phyloP scores from a whole-genome alignment of 805 yeast species.

The Cyberlindnera sargentensis region DNA sequence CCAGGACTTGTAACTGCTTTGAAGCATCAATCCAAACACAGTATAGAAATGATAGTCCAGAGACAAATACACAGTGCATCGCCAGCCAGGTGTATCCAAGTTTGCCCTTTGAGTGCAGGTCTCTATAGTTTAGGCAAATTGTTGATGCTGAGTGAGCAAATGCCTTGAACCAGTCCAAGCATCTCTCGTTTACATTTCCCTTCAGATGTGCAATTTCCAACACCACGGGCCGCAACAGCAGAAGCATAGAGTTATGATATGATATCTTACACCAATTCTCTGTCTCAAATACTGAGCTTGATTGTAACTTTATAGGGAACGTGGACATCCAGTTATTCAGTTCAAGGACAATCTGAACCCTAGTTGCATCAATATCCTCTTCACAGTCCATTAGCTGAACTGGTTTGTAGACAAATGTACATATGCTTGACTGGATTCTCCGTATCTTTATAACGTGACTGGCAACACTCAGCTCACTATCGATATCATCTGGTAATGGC shows the following conservation, averaged over 20 bases:
- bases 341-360: conserved; percentile 26
- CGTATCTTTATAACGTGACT: conserved; percentile 27
- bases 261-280: conserved; percentile 28
- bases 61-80: conserved; percentile 26
- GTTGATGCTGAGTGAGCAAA: conserved; percentile 27
- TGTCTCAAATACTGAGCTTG: conserved; percentile 26
- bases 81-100: conserved; percentile 26
- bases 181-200: conserved; percentile 12
- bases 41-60: conserved; percentile 27
- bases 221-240: conserved; percentile 26
- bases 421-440: conserved; percentile 28
- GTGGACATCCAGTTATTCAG: conserved; percentile 27
- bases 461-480: conserved; percentile 14
- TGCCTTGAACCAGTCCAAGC: conserved; percentile 27
- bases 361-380: conserved; percentile 23
- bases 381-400: conserved; percentile 5
- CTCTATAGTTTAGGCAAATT: conserved; percentile 24
- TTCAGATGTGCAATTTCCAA: conserved; percentile 16
- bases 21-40: conserved; percentile 28
- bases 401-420: conserved; percentile 28
- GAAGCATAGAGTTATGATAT: conserved; percentile 28
- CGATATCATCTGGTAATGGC: conserved; percentile 16
- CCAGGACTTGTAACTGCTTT: conserved; percentile 13
- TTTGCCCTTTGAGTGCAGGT: conserved; percentile 20
- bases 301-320: conserved; percentile 23